Percentiles rank a stretch among this genome's conserved stretches.
phyloP scores from a whole-genome alignment of 2,329 filamentous ascomycete species.

The Phialocephala subalpina region DNA sequence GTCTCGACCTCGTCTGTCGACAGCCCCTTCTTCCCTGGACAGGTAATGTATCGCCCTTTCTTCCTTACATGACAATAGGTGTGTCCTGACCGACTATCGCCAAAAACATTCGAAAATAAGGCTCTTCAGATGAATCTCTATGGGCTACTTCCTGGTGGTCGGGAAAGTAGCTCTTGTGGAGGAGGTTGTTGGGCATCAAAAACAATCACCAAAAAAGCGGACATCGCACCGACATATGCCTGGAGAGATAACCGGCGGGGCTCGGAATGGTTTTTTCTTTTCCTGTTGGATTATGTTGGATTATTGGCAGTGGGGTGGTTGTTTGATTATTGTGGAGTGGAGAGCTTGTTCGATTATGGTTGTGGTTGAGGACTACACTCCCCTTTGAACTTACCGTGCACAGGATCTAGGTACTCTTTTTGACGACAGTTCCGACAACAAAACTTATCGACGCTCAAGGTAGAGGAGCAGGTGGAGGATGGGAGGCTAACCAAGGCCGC shows the following conservation, averaged over 20 bases:
- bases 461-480: no score
- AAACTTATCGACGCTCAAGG: neutral
- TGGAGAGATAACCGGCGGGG: neutral
- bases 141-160: neutral
- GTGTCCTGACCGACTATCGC: conserved; percentile 1
- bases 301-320: neutral
- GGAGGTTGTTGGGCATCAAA: neutral
- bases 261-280: neutral
- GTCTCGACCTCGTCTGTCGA: no score
- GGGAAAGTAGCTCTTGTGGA: neutral
- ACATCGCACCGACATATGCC: conserved; percentile 1
- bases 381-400: neutral
- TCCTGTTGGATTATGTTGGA: neutral
- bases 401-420: neutral
- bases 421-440: neutral
- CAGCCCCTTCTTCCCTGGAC: neutral
- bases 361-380: neutral
- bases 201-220: conserved; percentile 9
- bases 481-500: no score
- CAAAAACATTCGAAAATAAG: conserved; percentile 2
- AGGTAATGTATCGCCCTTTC: conserved; percentile 5
- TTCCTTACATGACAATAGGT: conserved; percentile 2
- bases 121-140: neutral
- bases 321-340: neutral
- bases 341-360: neutral